Percentiles rank a stretch among this genome's conserved stretches.
Evolutionary conservation across 345 rosid species (phyloP).

Genomic region (Populus tremula): DNA sequence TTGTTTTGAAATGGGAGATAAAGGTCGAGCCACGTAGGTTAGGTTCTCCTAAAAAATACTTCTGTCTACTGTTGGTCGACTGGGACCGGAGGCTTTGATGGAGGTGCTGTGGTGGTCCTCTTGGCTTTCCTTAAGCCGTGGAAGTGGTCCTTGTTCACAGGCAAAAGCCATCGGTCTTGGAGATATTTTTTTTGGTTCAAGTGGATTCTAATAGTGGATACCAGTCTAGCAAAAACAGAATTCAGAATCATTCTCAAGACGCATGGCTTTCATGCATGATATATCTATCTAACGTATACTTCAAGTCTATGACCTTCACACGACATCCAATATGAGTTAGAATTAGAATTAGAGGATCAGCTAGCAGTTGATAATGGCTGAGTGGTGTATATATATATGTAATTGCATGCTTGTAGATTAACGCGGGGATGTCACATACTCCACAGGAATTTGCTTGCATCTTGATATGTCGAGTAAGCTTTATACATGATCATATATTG

Average conservation of each 20-base stretch:
- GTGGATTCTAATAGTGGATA: not conserved
- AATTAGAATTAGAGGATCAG: not conserved
- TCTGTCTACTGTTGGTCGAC: not conserved
- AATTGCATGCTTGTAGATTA: too few species aligned
- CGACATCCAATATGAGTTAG: not conserved
- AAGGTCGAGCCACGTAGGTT: not conserved
- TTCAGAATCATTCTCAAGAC: not conserved
- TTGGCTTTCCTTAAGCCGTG: slow-evolving; percentile 25
- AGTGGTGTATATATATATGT: too few species aligned
- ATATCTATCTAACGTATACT: not conserved
- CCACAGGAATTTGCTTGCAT: too few species aligned
- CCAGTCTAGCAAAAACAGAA: not conserved
- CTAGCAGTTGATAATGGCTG: not conserved
- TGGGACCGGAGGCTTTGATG: too few species aligned
- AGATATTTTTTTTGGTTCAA: not conserved
- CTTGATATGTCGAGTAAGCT: not conserved
- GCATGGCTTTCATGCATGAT: slow-evolving; percentile 4
- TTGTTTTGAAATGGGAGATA: slow-evolving; percentile 14
- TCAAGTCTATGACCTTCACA: not conserved
- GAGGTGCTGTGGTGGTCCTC: slow-evolving; percentile 19
- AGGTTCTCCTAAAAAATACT: not conserved
- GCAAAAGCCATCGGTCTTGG: not conserved
- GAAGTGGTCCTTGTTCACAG: slow-evolving; percentile 29
- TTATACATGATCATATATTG: not conserved
- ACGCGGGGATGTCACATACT: too few species aligned